Conservation (phyloP, 306 rosid species). For the Prunus armeniaca region DNA sequence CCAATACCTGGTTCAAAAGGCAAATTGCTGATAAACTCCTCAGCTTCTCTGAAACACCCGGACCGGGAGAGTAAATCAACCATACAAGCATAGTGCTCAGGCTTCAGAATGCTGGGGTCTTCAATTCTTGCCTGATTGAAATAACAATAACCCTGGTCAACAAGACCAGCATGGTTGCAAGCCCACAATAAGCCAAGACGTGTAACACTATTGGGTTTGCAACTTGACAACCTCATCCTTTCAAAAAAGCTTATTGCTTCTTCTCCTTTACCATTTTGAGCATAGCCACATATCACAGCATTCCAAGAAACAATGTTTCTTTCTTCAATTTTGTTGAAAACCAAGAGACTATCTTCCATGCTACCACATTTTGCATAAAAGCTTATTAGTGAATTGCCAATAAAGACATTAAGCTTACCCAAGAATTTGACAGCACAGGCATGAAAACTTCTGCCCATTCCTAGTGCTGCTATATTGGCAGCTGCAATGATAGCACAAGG, state of each 20-base stretch:
- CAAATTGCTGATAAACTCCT: conserved; percentile 49
- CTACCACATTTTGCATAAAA: conserved; percentile 85
- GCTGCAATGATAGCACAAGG: conserved; percentile 75
- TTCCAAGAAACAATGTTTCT: conserved; percentile 82
- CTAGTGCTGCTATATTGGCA: conserved; percentile 71
- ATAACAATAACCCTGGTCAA: conserved; percentile 62
- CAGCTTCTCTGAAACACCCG: conserved; percentile 61
- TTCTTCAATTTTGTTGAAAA: conserved; percentile 46
- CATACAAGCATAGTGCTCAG: conserved; percentile 94
- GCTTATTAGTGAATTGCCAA: conserved; percentile 64
- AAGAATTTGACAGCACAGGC: conserved; percentile 78
- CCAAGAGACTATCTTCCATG: conserved; percentile 70
- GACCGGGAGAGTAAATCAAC: conserved; percentile 81
- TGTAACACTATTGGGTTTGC: conserved; percentile 59
- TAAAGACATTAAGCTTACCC: conserved; percentile 64
- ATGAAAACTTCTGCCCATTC: conserved; percentile 75
- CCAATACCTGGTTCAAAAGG: conserved; percentile 82
- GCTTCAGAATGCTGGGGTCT: conserved; percentile 46
- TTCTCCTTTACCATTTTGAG: conserved; percentile 78
- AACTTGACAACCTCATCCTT: conserved; percentile 47
- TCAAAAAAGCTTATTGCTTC: conserved; percentile 69
- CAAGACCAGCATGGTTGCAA: conserved; percentile 86
- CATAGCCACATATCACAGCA: conserved; percentile 83
- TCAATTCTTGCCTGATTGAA: conserved; percentile 52
- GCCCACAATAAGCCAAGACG: conserved; percentile 84